Conservation (phyloP, 2,329 filamentous ascomycete species). For the Alternaria panax region DNA sequence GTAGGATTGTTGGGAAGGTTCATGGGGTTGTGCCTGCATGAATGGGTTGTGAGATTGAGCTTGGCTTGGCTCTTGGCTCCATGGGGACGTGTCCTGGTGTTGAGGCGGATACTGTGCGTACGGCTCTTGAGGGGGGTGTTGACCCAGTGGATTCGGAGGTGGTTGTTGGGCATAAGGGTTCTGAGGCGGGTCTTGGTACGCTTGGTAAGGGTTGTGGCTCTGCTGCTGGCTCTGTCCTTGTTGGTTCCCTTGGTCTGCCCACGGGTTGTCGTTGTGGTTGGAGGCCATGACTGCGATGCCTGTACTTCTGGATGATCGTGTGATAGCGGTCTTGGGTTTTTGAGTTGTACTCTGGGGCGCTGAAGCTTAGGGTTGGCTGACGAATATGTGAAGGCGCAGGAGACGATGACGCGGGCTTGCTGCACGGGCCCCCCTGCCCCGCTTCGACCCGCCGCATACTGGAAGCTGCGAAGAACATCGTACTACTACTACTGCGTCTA, state of each 20-base stretch:
- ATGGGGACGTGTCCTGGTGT: slow-evolving; percentile 18
- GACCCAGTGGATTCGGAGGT: slow-evolving; percentile 11
- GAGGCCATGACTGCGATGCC: slow-evolving; percentile 23
- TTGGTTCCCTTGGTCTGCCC: slow-evolving; percentile 31
- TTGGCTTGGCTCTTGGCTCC: slow-evolving; percentile 19
- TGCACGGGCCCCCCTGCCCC: slow-evolving; percentile 24
- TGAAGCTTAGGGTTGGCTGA: slow-evolving; percentile 21
- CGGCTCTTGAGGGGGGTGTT: slow-evolving; percentile 14
- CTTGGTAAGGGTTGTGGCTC: slow-evolving; percentile 33
- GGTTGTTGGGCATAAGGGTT: slow-evolving; percentile 17
- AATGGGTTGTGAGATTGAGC: slow-evolving; percentile 13
- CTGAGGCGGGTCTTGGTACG: slow-evolving; percentile 27
- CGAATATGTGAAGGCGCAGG: slow-evolving; percentile 18
- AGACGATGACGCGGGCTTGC: slow-evolving; percentile 23
- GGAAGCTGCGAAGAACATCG: not conserved
- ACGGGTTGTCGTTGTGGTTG: slow-evolving; percentile 31
- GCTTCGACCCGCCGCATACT: slow-evolving; percentile 2
- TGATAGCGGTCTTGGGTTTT: not conserved
- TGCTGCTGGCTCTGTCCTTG: slow-evolving; percentile 25
- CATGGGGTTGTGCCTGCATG: slow-evolving; percentile 13
- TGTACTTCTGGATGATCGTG: not conserved
- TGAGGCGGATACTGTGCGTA: slow-evolving; percentile 10
- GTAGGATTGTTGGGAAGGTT: slow-evolving; percentile 14
- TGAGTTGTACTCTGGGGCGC: not conserved
- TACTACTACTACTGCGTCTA: no score